A percentile compares a stretch with the other conserved stretches of the same genome.
phyloP scores from a whole-genome alignment of 2,329 filamentous ascomycete species.

The Celoporthe dispersa region DNA sequence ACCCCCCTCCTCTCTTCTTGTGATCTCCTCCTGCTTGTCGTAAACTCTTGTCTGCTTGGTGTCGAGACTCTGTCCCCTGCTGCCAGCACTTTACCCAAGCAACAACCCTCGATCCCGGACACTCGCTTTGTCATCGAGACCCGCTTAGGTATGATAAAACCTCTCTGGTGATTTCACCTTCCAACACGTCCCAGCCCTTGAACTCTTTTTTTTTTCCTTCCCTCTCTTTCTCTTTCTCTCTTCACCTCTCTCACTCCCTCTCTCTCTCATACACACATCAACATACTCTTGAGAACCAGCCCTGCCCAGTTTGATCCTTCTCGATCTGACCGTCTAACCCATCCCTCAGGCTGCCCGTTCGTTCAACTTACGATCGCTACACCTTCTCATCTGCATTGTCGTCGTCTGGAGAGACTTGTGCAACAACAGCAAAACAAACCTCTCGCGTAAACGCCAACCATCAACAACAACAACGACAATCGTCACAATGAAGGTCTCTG shows the following conservation, averaged over 20 bases:
- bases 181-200: not conserved
- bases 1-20: not conserved
- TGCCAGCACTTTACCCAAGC: constrained; percentile 3
- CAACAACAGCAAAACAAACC: not conserved
- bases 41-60: constrained; percentile 2
- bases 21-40: not conserved
- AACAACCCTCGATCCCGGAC: constrained; percentile 11
- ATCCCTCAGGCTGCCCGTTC: constrained; percentile 1
- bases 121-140: constrained; percentile 28
- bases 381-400: not conserved
- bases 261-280: not conserved
- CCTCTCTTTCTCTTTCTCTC: not conserved
- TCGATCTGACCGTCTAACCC: constrained; percentile 15
- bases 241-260: not conserved
- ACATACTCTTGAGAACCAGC: not conserved
- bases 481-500: constrained; percentile 42
- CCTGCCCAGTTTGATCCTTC: not conserved
- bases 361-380: constrained; percentile 3
- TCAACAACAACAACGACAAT: not conserved
- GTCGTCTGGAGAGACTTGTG: not conserved
- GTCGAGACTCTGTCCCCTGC: constrained; percentile 2
- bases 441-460: not conserved
- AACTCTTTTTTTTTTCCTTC: not conserved
- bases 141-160: constrained; percentile 12
- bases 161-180: constrained; percentile 15